A percentile compares a stretch with the other conserved stretches of the same genome.
These are phyloP conservation scores for Gyrodon lividus DNA, from an alignment of 768 basidiomycete species.

Conservation along the genomic window DNA sequence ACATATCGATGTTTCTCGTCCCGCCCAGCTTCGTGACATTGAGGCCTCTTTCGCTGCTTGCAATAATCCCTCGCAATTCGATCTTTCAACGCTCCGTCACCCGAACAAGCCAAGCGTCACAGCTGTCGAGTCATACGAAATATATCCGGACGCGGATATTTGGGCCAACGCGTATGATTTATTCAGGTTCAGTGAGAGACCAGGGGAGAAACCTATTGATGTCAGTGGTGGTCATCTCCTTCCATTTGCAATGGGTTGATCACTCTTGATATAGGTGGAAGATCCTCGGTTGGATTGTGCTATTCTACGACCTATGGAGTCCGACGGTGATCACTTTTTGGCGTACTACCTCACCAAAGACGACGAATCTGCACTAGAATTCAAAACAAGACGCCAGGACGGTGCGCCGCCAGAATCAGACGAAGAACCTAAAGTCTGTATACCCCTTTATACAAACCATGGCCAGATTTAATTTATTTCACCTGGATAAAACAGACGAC, in stretches of 20 bases:
- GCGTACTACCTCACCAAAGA: conserved; percentile 81
- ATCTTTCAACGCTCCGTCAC: conserved; percentile 61
- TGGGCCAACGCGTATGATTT: conserved; percentile 91
- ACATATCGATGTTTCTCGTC: conserved; percentile 68
- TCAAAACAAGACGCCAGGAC: conserved; percentile 56
- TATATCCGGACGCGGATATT: conserved; percentile 80
- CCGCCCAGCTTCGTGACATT: conserved; percentile 74
- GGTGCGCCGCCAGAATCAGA: conserved; percentile 45
- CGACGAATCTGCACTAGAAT: conserved; percentile 64
- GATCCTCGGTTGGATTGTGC: conserved; percentile 85
- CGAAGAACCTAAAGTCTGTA: conserved; percentile 55
- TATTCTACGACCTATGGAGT: conserved; percentile 83
- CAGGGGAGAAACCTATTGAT: conserved; percentile 73
- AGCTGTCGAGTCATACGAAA: conserved; percentile 78
- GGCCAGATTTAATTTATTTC: neutral
- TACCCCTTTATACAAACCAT: neutral
- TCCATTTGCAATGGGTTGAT: neutral
- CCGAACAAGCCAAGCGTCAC: conserved; percentile 76
- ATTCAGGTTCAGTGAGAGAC: conserved; percentile 82
- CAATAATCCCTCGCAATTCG: conserved; percentile 54
- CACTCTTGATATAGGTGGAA: conserved; percentile 45
- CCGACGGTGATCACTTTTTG: conserved; percentile 85
- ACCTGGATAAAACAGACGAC: conserved; percentile 47
- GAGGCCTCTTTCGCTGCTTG: conserved; percentile 69
- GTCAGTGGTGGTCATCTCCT: conserved; percentile 38